A percentile compares a stretch with the other conserved stretches of the same genome.
phyloP scores from a whole-genome alignment of 495 filamentous ascomycete genomes.

The Friedmanniomyces simplex region DNA sequence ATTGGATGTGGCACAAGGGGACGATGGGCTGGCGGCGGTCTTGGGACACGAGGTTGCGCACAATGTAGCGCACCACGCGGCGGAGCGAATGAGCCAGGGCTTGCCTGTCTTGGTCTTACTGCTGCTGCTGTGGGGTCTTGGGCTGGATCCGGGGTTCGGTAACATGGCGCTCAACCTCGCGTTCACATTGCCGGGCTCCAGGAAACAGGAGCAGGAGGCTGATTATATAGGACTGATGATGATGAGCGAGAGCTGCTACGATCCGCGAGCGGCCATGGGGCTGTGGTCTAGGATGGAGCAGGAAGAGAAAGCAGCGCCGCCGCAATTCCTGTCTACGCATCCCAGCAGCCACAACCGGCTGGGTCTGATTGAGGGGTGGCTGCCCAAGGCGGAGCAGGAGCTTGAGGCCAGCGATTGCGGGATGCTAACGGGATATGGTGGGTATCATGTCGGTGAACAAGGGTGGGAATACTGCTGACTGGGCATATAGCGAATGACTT shows the following conservation, averaged over 20 bases:
- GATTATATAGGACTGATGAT: conserved; percentile 81
- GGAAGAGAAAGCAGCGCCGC: conserved; percentile 44
- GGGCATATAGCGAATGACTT: neutral
- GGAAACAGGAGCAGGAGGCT: conserved; percentile 63
- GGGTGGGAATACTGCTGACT: neutral
- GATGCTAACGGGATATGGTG: conserved; percentile 6
- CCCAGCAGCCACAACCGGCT: conserved; percentile 65
- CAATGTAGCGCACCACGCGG: conserved; percentile 68
- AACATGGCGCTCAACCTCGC: conserved; percentile 47
- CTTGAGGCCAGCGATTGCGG: conserved; percentile 8
- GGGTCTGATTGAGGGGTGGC: conserved; percentile 56
- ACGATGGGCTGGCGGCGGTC: conserved; percentile 72
- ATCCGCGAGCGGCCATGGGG: conserved; percentile 59
- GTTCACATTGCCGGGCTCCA: conserved; percentile 57
- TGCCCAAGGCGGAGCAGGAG: conserved; percentile 21
- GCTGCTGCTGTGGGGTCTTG: conserved; percentile 41
- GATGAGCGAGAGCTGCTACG: conserved; percentile 57
- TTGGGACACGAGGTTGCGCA: conserved; percentile 94
- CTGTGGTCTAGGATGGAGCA: conserved; percentile 73
- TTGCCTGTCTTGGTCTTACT: conserved; percentile 43
- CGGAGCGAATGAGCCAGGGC: conserved; percentile 59
- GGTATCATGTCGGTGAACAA: neutral
- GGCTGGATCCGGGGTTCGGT: conserved; percentile 39
- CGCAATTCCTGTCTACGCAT: conserved; percentile 80
- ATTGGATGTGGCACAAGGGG: conserved; percentile 56